Evolutionary conservation across 2,329 filamentous ascomycete species (phyloP).

Genomic region (Sporothrix curviconia): DNA sequence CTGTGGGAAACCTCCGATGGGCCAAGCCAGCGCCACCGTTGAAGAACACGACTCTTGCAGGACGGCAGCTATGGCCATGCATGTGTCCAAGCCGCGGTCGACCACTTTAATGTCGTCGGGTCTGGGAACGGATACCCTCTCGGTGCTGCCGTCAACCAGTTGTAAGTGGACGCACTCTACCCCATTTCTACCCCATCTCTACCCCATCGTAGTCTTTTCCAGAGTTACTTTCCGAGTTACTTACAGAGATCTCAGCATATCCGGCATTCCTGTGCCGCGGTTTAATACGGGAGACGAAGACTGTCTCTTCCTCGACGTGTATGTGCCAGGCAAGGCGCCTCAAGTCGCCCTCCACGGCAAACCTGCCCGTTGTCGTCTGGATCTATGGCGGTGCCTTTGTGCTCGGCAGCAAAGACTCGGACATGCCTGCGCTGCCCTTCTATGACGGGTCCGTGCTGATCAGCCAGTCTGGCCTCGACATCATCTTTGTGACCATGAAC

Average conservation of each 20-base stretch:
- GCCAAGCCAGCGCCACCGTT: constrained; percentile 33
- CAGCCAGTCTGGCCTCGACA: constrained; percentile 29
- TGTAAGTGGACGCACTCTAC: constrained; percentile 20
- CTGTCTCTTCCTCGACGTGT: constrained; percentile 45
- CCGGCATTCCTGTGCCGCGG: constrained; percentile 27
- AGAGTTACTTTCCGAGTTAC: no score
- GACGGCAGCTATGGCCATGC: constrained; percentile 24
- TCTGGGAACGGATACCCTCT: constrained; percentile 28
- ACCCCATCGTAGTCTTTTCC: no score
- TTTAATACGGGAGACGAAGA: constrained; percentile 34
- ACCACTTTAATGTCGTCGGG: constrained; percentile 27
- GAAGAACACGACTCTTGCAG: constrained; percentile 21
- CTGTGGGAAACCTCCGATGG: constrained; percentile 35
- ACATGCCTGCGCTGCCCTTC: constrained; percentile 29
- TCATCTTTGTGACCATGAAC: constrained; percentile 42
- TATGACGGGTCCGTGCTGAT: constrained; percentile 35
- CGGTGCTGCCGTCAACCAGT: constrained; percentile 29
- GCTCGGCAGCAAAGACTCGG: constrained; percentile 35
- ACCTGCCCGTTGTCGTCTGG: constrained; percentile 40
- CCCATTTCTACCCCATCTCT: background rate
- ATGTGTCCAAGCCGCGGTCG: constrained; percentile 23
- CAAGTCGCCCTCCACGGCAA: constrained; percentile 25
- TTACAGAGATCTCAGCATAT: constrained; percentile 26
- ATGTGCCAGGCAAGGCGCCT: constrained; percentile 38
- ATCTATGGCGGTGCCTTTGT: constrained; percentile 41